Percentiles rank a stretch among this genome's conserved stretches.
Evolutionary conservation across 441 rosid genomes (phyloP).

Genomic region (Raphanus hybrid): DNA sequence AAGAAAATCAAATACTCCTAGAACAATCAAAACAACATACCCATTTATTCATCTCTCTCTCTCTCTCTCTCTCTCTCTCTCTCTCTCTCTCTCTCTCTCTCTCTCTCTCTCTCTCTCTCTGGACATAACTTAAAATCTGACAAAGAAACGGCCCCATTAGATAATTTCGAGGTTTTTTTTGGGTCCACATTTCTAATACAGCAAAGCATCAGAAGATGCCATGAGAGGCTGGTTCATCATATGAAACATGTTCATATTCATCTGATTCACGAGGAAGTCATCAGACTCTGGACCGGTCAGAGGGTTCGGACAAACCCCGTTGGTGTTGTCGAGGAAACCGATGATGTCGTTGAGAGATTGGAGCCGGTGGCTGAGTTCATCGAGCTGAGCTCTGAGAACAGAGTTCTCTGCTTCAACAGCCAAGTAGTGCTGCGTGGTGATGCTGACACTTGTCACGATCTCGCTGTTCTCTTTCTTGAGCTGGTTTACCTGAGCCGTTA

Average conservation of each 20-base stretch:
- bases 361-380: slow-evolving; percentile 70
- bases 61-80: not conserved
- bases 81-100: slow-evolving; percentile 6
- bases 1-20: slow-evolving; percentile 6
- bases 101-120: slow-evolving; percentile 13
- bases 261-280: slow-evolving; percentile 55
- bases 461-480: slow-evolving; percentile 61
- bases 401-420: slow-evolving; percentile 76
- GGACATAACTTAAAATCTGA: slow-evolving; percentile 25
- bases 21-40: slow-evolving; percentile 34
- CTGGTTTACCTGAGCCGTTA: slow-evolving; percentile 57
- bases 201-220: slow-evolving; percentile 68
- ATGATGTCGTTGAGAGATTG: slow-evolving; percentile 73
- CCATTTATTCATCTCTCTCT: not conserved
- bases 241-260: slow-evolving; percentile 46
- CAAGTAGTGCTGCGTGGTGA: slow-evolving; percentile 61
- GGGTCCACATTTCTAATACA: slow-evolving; percentile 40
- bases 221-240: slow-evolving; percentile 64
- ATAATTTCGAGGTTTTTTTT: slow-evolving; percentile 6
- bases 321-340: slow-evolving; percentile 40
- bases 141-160: slow-evolving; percentile 25
- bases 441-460: slow-evolving; percentile 56
- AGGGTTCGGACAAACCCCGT: slow-evolving; percentile 35
- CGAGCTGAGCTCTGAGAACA: slow-evolving; percentile 66
- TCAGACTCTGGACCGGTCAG: slow-evolving; percentile 42